Evolutionary conservation across 2,329 filamentous ascomycete genomes (phyloP).

Genomic region (Podosphaera xanthii): DNA sequence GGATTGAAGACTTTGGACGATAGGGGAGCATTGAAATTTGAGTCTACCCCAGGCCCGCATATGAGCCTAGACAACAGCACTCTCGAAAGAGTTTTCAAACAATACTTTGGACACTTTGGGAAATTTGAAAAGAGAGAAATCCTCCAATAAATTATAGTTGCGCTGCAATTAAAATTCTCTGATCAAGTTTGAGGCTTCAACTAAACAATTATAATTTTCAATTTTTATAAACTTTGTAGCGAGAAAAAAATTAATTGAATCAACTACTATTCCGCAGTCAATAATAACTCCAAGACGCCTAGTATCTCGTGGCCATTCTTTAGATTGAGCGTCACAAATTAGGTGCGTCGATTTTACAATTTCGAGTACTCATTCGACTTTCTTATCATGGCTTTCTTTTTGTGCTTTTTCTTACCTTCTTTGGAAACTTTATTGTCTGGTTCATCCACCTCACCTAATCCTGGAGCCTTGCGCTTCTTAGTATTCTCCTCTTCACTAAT

Average conservation of each 20-base stretch:
- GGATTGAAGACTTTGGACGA: constrained; percentile 60
- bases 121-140: constrained; percentile 8
- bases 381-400: constrained; percentile 8
- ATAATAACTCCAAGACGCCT: background rate
- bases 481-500: constrained; percentile 12
- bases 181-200: background rate
- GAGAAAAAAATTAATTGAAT: background rate
- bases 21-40: constrained; percentile 57
- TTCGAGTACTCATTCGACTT: constrained; percentile 2
- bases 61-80: constrained; percentile 54
- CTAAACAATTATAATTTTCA: background rate
- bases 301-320: background rate
- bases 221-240: background rate
- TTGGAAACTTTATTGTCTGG: constrained; percentile 12
- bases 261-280: background rate
- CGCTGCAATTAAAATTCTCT: background rate
- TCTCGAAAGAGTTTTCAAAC: constrained; percentile 23
- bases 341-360: background rate
- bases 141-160: constrained; percentile 8
- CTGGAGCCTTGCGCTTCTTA: constrained; percentile 17
- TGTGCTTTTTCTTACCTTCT: constrained; percentile 4
- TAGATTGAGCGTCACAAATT: background rate
- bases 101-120: constrained; percentile 20
- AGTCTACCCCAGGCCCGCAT: constrained; percentile 51
- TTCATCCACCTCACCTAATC: constrained; percentile 10